These are phyloP conservation scores for Geranium rotundifolium DNA, from an alignment of 345 rosid genomes.

Conservation along the genomic window DNA sequence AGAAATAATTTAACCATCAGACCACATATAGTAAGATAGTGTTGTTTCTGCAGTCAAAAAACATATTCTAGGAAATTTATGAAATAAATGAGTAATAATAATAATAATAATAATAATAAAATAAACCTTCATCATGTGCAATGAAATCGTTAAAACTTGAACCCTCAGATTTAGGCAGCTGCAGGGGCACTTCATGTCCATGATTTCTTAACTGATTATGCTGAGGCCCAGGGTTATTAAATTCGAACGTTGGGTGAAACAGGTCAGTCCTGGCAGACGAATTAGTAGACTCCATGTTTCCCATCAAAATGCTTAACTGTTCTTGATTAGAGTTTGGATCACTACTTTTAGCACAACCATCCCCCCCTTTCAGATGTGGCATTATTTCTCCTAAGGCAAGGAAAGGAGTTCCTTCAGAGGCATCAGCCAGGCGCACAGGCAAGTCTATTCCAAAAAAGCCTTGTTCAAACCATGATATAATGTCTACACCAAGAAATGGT, in stretches of 20 bases:
- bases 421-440: slow-evolving; percentile 63
- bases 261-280: slow-evolving; percentile 18
- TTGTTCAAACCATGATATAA: slow-evolving; percentile 79
- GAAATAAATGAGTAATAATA: not conserved
- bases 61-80: not conserved
- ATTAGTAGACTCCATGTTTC: slow-evolving; percentile 28
- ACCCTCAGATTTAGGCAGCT: slow-evolving; percentile 22
- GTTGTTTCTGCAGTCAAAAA: slow-evolving; percentile 1
- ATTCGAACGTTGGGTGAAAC: slow-evolving; percentile 15
- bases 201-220: slow-evolving; percentile 23
- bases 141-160: slow-evolving; percentile 31
- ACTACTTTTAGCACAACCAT: slow-evolving; percentile 10
- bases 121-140: slow-evolving; percentile 45
- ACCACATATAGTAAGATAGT: not conserved
- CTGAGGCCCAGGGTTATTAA: slow-evolving; percentile 23
- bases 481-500: slow-evolving; percentile 69
- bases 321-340: slow-evolving; percentile 24
- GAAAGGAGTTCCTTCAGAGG: slow-evolving; percentile 64
- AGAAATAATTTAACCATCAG: not conserved
- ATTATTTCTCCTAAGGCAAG: slow-evolving; percentile 53
- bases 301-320: slow-evolving; percentile 25
- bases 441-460: slow-evolving; percentile 85
- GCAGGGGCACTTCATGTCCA: slow-evolving; percentile 34
- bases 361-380: slow-evolving; percentile 41
- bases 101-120: not conserved